These are phyloP conservation scores for Eutrema heterophyllum DNA, from an alignment of 345 rosid species.

Conservation along the genomic window DNA sequence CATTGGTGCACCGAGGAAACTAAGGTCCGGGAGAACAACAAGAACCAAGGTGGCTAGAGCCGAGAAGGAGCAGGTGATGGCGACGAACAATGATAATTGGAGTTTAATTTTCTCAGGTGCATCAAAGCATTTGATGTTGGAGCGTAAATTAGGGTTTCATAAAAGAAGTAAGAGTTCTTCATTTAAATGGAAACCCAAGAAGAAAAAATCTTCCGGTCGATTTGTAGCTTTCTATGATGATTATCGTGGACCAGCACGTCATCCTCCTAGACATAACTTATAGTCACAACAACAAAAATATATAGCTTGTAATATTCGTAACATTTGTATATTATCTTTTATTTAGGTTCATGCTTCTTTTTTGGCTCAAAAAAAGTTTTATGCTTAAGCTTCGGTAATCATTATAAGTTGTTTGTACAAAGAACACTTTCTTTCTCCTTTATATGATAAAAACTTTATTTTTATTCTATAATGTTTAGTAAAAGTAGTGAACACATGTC, in stretches of 20 bases:
- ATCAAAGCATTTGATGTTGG: slow-evolving; percentile 5
- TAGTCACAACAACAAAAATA: not conserved
- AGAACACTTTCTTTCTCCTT: not conserved
- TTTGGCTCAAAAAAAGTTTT: not conserved
- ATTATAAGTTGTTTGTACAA: slow-evolving; percentile 1
- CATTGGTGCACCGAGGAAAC: slow-evolving; percentile 4
- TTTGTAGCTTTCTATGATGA: slow-evolving; percentile 22
- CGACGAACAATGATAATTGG: not conserved
- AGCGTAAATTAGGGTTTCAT: slow-evolving; percentile 17
- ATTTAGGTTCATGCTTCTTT: not conserved
- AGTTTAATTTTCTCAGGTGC: not conserved
- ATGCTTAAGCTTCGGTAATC: not conserved
- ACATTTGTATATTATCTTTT: not conserved
- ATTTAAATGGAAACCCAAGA: slow-evolving; percentile 21
- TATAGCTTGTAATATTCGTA: not conserved
- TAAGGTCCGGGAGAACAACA: slow-evolving; percentile 3
- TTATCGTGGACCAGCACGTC: slow-evolving; percentile 26
- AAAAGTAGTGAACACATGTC: slow-evolving; percentile 6
- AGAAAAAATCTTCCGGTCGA: slow-evolving; percentile 15
- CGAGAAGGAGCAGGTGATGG: not conserved
- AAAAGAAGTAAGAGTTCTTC: slow-evolving; percentile 23
- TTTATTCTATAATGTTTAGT: not conserved
- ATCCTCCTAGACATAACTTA: slow-evolving; percentile 28
- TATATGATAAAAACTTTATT: not conserved
- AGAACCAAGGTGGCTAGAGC: not conserved